phyloP scores from a whole-genome alignment of 345 rosid species.

The Rhodamnia argentea region DNA sequence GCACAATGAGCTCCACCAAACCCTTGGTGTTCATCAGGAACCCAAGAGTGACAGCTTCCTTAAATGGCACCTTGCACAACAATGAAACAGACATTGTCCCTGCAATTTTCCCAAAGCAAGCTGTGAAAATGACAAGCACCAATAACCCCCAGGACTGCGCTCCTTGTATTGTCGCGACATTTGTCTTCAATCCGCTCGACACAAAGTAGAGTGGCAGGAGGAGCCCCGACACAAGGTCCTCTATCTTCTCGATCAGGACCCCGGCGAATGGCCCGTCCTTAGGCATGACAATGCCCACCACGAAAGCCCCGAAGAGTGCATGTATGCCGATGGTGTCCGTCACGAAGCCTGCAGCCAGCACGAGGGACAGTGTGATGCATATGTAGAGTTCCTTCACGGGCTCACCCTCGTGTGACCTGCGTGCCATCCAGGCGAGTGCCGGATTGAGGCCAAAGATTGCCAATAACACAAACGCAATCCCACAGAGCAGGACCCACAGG shows the following conservation, averaged over 20 bases:
- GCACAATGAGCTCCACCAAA: constrained; percentile 37
- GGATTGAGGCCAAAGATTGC: constrained; percentile 9
- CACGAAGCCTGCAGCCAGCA: constrained; percentile 20
- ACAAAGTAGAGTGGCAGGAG: constrained; percentile 33
- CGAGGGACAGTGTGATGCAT: constrained; percentile 20
- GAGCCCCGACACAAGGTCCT: constrained; percentile 33
- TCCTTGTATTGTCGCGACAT: constrained; percentile 28
- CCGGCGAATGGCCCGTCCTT: constrained; percentile 34
- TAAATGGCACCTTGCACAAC: constrained; percentile 14
- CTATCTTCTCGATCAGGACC: constrained; percentile 31
- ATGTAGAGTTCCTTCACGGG: constrained; percentile 36
- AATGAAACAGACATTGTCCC: constrained; percentile 14
- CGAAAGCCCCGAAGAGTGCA: constrained; percentile 36
- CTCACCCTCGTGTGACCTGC: constrained; percentile 29
- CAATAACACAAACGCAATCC: constrained; percentile 16
- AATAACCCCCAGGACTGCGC: constrained; percentile 34
- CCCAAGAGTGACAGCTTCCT: constrained; percentile 25
- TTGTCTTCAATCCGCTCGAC: constrained; percentile 32
- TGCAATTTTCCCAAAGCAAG: constrained; percentile 31
- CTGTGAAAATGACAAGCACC: constrained; percentile 23
- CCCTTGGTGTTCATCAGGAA: constrained; percentile 46
- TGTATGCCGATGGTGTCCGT: constrained; percentile 40
- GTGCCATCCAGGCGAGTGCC: constrained; percentile 12
- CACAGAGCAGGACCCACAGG: constrained; percentile 33
- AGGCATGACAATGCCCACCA: constrained; percentile 29